phyloP scores from a whole-genome alignment of 176 grass and related monocot genomes.

The Panicum miliaceum region DNA sequence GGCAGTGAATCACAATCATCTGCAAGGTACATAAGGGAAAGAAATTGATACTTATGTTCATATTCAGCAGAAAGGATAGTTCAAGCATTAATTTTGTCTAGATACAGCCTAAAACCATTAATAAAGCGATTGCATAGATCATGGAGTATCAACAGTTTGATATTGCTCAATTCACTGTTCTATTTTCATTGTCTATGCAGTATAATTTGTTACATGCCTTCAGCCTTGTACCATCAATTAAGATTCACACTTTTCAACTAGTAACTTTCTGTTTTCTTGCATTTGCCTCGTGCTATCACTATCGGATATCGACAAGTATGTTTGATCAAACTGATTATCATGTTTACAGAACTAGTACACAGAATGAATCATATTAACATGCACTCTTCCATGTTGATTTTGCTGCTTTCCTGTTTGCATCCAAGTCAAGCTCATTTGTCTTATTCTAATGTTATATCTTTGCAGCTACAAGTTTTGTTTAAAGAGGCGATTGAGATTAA shows the following conservation, averaged over 20 bases:
- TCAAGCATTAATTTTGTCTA: background rate
- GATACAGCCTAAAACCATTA: background rate
- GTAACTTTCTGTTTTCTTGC: background rate
- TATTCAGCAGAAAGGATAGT: background rate
- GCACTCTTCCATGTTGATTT: background rate
- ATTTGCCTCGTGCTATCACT: background rate
- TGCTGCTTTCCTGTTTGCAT: background rate
- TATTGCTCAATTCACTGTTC: background rate
- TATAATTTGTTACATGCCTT: slow-evolving; percentile 4
- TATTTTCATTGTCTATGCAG: background rate
- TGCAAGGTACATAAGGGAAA: slow-evolving; percentile 46
- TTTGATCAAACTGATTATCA: slow-evolving; percentile 37
- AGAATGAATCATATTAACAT: slow-evolving; percentile 11
- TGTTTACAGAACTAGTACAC: slow-evolving; percentile 17
- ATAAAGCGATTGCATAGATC: background rate
- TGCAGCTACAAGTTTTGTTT: slow-evolving; percentile 76
- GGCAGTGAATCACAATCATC: slow-evolving; percentile 52
- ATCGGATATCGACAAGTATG: background rate
- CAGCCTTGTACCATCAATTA: background rate
- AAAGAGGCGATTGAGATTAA: slow-evolving; percentile 89
- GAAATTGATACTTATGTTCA: background rate
- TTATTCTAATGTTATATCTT: slow-evolving; percentile 41
- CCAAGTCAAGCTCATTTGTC: slow-evolving; percentile 10
- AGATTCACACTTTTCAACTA: background rate
- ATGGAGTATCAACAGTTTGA: background rate